phyloP scores from a whole-genome alignment of 2,329 filamentous ascomycete species.

The Pseudopithomyces chartarum region DNA sequence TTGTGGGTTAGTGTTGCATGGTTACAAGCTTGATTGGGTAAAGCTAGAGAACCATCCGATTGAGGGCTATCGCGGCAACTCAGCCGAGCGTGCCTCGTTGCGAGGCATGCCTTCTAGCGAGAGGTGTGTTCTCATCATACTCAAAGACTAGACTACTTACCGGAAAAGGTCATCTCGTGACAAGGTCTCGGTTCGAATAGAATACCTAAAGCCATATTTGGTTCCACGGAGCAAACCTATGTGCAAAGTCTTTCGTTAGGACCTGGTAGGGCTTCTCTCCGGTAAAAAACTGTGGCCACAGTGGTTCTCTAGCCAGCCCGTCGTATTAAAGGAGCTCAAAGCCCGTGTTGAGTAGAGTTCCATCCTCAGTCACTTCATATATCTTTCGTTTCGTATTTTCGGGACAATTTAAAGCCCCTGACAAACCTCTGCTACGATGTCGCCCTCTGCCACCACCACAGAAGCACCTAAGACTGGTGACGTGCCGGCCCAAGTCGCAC shows the following conservation, averaged over 20 bases:
- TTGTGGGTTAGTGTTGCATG: constrained; percentile 13
- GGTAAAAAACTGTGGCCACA: not conserved
- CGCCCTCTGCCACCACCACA: constrained; percentile 32
- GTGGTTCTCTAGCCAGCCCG: not conserved
- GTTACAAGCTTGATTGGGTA: constrained; percentile 19
- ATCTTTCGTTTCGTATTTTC: constrained; percentile 4
- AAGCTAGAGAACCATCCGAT: not conserved
- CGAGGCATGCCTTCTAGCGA: constrained; percentile 24
- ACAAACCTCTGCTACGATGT: constrained; percentile 28
- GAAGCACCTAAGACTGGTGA: constrained; percentile 20
- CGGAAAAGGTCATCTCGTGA: constrained; percentile 14
- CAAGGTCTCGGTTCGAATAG: constrained; percentile 20
- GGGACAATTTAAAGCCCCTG: not conserved
- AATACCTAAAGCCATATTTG: not conserved
- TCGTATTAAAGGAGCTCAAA: constrained; percentile 12
- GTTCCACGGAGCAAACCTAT: not conserved
- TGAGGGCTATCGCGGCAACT: not conserved
- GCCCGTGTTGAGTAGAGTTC: not conserved
- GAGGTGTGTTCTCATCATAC: constrained; percentile 1
- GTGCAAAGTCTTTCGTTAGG: not conserved
- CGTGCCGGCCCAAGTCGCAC: constrained; percentile 21
- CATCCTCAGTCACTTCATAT: not conserved
- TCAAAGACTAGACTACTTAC: too few relatives aligned
- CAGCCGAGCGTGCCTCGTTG: constrained; percentile 23
- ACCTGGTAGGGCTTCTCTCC: not conserved